A percentile compares a stretch with the other conserved stretches of the same genome.
phyloP scores from a whole-genome alignment of 2,329 filamentous ascomycete species.

The Neoscytalidium dimidiatum region DNA sequence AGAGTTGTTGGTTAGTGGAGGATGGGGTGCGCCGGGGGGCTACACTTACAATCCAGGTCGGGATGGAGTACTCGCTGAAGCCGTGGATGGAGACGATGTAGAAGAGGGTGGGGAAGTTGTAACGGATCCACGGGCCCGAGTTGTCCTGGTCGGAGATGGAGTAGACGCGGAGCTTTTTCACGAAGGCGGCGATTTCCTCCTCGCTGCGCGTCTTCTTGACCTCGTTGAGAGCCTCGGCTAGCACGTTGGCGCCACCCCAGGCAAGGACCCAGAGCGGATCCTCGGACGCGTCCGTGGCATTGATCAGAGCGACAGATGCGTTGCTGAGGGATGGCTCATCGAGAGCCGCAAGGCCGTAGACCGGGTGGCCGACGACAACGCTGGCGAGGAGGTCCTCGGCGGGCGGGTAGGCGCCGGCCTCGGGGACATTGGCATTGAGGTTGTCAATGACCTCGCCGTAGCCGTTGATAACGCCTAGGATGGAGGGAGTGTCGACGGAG shows the following conservation, averaged over 20 bases:
- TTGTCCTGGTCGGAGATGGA: slow-evolving; percentile 58
- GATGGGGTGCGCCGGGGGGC: too few species aligned
- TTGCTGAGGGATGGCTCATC: slow-evolving; percentile 23
- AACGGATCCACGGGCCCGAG: slow-evolving; percentile 52
- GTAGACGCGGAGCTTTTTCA: slow-evolving; percentile 52
- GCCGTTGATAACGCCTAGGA: slow-evolving; percentile 29
- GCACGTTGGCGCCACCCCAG: slow-evolving; percentile 56
- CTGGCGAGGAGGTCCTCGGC: slow-evolving; percentile 23
- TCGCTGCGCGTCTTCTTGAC: slow-evolving; percentile 31
- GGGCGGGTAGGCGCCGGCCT: slow-evolving; percentile 26
- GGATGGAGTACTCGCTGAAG: slow-evolving; percentile 50
- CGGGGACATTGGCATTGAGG: slow-evolving; percentile 43
- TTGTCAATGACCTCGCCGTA: slow-evolving; percentile 41
- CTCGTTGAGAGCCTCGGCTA: slow-evolving; percentile 52
- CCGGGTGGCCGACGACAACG: slow-evolving; percentile 35
- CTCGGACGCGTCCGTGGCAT: slow-evolving; percentile 29
- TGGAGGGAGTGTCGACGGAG: slow-evolving; percentile 22
- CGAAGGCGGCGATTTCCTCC: slow-evolving; percentile 38
- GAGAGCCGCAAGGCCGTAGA: slow-evolving; percentile 41
- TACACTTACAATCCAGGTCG: slow-evolving; percentile 47
- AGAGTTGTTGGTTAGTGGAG: not conserved
- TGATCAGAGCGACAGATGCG: slow-evolving; percentile 26
- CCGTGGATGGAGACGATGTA: slow-evolving; percentile 54
- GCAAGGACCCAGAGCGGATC: slow-evolving; percentile 51
- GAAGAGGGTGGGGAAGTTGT: slow-evolving; percentile 49